Evolutionary conservation across 129 eudicot genomes (phyloP).

Genomic region (Erigeron canadensis): DNA sequence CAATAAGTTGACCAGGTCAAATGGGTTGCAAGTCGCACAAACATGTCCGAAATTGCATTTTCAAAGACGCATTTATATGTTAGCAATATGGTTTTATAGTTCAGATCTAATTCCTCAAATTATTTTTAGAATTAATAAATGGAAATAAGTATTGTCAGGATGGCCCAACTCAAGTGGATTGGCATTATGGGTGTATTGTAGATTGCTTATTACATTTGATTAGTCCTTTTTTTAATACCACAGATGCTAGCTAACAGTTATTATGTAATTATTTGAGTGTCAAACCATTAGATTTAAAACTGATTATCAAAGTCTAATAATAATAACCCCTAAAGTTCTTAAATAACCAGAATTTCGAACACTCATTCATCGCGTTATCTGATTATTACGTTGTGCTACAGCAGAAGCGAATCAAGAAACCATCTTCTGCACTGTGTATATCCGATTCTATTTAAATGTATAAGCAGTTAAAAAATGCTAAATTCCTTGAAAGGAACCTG

Average conservation of each 20-base stretch:
- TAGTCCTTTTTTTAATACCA: neutral
- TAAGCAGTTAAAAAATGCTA: too few relatives aligned
- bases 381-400: neutral
- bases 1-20: neutral
- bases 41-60: neutral
- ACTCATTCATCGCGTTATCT: neutral
- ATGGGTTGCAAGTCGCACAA: constrained; percentile 4
- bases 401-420: neutral
- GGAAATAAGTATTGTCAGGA: neutral
- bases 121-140: neutral
- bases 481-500: neutral
- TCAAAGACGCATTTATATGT: neutral
- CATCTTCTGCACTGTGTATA: neutral
- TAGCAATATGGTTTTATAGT: neutral
- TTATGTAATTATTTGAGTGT: constrained; percentile 12
- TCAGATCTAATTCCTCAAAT: neutral
- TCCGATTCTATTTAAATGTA: too few relatives aligned
- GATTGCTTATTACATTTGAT: neutral
- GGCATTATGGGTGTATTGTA: neutral
- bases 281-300: too few relatives aligned
- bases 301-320: too few relatives aligned
- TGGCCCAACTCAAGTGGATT: neutral
- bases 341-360: constrained; percentile 2
- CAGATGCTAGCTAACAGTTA: neutral
- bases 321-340: neutral